phyloP scores from a whole-genome alignment of 2,329 filamentous ascomycete genomes.

The Ophidiomyces ophidiicola region DNA sequence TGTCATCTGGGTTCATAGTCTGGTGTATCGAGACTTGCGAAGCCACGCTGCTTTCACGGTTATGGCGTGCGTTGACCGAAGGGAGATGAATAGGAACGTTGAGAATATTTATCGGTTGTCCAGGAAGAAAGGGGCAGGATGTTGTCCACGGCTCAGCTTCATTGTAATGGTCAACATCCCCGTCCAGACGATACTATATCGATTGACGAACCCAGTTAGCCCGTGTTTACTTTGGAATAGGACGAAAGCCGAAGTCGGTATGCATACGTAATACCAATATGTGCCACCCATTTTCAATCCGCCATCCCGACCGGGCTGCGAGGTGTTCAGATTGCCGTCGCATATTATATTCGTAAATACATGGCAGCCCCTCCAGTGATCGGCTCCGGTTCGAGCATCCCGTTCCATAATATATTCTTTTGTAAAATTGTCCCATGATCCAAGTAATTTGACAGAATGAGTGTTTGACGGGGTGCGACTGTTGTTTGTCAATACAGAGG shows the following conservation, averaged over 20 bases:
- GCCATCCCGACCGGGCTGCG: constrained; percentile 51
- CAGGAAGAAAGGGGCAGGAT: constrained; percentile 72
- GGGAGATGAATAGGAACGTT: constrained; percentile 61
- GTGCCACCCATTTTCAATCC: constrained; percentile 84
- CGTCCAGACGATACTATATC: constrained; percentile 67
- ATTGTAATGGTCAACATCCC: constrained; percentile 64
- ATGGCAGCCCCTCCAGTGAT: constrained; percentile 79
- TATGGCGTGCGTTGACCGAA: constrained; percentile 32
- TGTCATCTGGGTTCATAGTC: constrained; percentile 68
- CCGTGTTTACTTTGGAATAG: neutral
- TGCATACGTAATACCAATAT: constrained; percentile 87
- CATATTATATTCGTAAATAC: constrained; percentile 74
- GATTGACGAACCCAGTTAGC: constrained; percentile 6
- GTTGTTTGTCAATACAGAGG: constrained; percentile 14
- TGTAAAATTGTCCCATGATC: constrained; percentile 92
- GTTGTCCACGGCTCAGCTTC: constrained; percentile 60
- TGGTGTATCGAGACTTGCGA: constrained; percentile 49
- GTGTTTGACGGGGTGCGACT: constrained; percentile 30
- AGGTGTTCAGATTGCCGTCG: constrained; percentile 52
- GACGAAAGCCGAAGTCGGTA: constrained; percentile 4
- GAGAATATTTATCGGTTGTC: constrained; percentile 74
- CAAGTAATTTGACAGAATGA: constrained; percentile 62
- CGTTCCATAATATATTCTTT: constrained; percentile 67
- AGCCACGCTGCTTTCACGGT: constrained; percentile 50
- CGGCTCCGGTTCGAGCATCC: constrained; percentile 59